These are phyloP conservation scores for Clausena lansium DNA, from an alignment of 345 rosid genomes.

Conservation along the genomic window DNA sequence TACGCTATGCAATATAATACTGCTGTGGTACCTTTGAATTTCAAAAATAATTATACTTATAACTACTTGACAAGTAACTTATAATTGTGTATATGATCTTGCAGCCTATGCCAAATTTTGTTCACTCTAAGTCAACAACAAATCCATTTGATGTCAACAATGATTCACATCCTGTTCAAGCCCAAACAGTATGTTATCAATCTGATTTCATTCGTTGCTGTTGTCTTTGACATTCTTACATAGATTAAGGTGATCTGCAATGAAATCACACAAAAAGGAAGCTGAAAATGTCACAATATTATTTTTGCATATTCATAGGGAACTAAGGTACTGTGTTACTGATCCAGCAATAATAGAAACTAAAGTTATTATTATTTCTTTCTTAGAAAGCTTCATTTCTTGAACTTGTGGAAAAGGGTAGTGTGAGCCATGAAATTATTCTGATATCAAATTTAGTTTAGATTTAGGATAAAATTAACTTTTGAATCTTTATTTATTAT, in stretches of 20 bases:
- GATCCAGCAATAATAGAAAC: not conserved
- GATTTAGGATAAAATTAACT: not conserved
- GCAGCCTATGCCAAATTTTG: slow-evolving; percentile 58
- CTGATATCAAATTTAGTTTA: not conserved
- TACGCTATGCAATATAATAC: slow-evolving; percentile 60
- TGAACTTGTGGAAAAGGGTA: not conserved
- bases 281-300: not conserved
- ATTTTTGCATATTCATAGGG: not conserved
- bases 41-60: slow-evolving; percentile 5
- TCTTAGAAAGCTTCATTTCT: not conserved
- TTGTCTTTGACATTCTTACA: not conserved
- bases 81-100: slow-evolving; percentile 16
- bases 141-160: slow-evolving; percentile 79
- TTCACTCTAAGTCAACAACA: slow-evolving; percentile 49
- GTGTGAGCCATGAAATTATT: not conserved
- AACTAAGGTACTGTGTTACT: not conserved
- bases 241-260: not conserved
- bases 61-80: slow-evolving; percentile 4
- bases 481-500: not conserved
- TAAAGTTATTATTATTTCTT: not conserved
- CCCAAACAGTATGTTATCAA: slow-evolving; percentile 51
- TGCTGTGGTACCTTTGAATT: slow-evolving; percentile 42
- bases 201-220: not conserved
- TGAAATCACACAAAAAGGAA: not conserved
- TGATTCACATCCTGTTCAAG: slow-evolving; percentile 51